Conservation (phyloP, 2,329 filamentous ascomycete species). For the Coleophoma eucalyptorum region DNA sequence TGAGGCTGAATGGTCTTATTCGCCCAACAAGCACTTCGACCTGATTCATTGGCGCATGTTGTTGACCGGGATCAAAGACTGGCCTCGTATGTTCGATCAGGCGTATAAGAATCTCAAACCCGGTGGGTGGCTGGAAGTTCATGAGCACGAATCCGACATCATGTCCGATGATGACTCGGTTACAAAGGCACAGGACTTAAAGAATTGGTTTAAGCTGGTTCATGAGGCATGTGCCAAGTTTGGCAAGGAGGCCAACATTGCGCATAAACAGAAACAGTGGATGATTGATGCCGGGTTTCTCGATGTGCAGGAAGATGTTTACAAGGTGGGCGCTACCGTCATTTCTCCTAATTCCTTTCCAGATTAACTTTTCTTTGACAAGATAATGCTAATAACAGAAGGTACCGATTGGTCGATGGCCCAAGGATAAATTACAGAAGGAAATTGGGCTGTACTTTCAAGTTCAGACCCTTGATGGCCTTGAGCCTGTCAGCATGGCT, state of each 20-base stretch:
- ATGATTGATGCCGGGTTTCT: slow-evolving; percentile 34
- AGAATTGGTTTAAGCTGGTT: slow-evolving; percentile 6
- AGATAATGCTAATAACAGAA: not conserved
- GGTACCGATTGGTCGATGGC: slow-evolving; percentile 35
- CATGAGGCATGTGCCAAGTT: slow-evolving; percentile 3
- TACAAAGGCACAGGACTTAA: slow-evolving; percentile 2
- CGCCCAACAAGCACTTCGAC: slow-evolving; percentile 24
- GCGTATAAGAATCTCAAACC: slow-evolving; percentile 7
- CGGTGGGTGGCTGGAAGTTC: slow-evolving; percentile 8
- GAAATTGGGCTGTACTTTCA: slow-evolving; percentile 18
- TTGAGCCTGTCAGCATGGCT: not conserved
- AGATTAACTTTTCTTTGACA: too few relatives aligned
- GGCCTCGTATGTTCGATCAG: slow-evolving; percentile 4
- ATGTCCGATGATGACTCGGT: slow-evolving; percentile 7
- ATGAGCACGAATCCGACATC: slow-evolving; percentile 5
- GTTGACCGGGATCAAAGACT: slow-evolving; percentile 3
- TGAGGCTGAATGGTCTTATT: slow-evolving; percentile 40
- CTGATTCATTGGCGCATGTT: slow-evolving; percentile 26
- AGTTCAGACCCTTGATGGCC: not conserved
- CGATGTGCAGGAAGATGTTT: slow-evolving; percentile 24
- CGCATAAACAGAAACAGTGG: slow-evolving; percentile 7
- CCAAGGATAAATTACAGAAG: slow-evolving; percentile 29
- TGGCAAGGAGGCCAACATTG: slow-evolving; percentile 5
- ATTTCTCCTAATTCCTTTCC: too few relatives aligned
- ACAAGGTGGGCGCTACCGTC: not conserved